Evolutionary conservation across 768 basidiomycete species (phyloP).

Genomic region (Panaeolus cyanescens): DNA sequence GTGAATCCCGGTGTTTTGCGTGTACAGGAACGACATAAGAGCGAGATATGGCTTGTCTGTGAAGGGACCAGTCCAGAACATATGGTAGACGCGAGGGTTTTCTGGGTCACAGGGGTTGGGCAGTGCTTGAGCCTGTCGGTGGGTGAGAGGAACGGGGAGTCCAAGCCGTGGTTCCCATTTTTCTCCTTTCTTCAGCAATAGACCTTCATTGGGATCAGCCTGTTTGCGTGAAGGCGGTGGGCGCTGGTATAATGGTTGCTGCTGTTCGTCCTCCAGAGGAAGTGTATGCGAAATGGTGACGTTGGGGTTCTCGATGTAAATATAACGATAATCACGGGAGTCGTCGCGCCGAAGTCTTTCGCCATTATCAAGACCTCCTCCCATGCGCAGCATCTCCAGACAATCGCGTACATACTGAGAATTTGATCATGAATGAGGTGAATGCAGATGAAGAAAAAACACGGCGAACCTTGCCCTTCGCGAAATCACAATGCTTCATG

Average conservation of each 20-base stretch:
- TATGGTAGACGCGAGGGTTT: conserved; percentile 84
- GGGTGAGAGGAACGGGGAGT: conserved; percentile 48
- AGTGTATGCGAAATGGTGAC: conserved; percentile 26
- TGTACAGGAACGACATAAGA: conserved; percentile 88
- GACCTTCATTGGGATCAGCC: conserved; percentile 52
- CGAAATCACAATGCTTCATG: conserved; percentile 86
- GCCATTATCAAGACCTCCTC: conserved; percentile 81
- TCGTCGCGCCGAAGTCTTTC: conserved; percentile 71
- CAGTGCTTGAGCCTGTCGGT: conserved; percentile 42
- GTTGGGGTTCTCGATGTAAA: conserved; percentile 61
- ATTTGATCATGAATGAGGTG: conserved; percentile 3
- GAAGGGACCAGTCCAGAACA: conserved; percentile 98
- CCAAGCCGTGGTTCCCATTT: conserved; percentile 58
- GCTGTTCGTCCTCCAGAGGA: conserved; percentile 12
- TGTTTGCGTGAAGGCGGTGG: conserved; percentile 15
- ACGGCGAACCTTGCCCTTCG: conserved; percentile 58
- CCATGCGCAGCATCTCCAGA: conserved; percentile 84
- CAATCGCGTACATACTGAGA: conserved; percentile 92
- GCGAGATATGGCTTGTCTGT: conserved; percentile 97
- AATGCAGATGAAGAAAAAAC: conserved; percentile 4
- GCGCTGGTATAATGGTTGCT: conserved; percentile 19
- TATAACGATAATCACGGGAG: conserved; percentile 78
- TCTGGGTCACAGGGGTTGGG: conserved; percentile 65
- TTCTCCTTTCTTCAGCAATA: conserved; percentile 56
- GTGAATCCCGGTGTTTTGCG: conserved; percentile 87